Conservation (phyloP, 192 early-diverging fungal species). For the Entomortierella beljakovae region DNA sequence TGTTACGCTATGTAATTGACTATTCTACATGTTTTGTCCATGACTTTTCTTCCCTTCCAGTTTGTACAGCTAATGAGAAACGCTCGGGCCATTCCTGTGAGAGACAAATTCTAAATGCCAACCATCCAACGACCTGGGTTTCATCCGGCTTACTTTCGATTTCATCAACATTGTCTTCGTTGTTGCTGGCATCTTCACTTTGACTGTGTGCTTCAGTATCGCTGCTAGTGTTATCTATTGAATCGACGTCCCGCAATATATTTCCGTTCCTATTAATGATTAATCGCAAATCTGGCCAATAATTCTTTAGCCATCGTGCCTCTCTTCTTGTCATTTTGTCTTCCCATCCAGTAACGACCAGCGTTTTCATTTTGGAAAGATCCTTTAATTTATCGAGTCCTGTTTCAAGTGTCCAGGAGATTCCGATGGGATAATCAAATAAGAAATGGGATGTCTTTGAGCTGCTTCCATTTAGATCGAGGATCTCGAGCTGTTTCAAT, state of each 20-base stretch:
- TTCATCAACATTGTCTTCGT: background rate
- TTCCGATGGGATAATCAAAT: constrained; percentile 3
- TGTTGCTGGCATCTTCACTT: background rate
- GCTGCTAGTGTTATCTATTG: no score
- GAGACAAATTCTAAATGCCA: constrained; percentile 30
- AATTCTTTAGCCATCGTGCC: constrained; percentile 15
- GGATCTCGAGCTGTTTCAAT: constrained; percentile 6
- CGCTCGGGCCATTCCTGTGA: constrained; percentile 34
- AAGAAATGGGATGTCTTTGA: constrained; percentile 5
- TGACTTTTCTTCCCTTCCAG: no score
- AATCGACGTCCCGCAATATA: background rate
- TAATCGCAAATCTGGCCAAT: constrained; percentile 12
- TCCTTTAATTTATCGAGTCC: constrained; percentile 10
- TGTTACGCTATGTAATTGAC: no score
- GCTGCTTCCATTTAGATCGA: constrained; percentile 4
- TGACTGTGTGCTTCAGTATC: background rate
- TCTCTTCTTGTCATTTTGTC: constrained; percentile 27
- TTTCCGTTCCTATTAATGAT: constrained; percentile 12
- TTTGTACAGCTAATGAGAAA: no score
- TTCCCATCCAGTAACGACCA: constrained; percentile 31
- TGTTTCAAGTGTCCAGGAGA: constrained; percentile 10
- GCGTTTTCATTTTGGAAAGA: constrained; percentile 3
- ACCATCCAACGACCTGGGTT: constrained; percentile 17
- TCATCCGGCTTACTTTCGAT: background rate
- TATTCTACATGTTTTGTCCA: no score